phyloP scores from a whole-genome alignment of 2,329 filamentous ascomycete species.

The Nemania sp. region DNA sequence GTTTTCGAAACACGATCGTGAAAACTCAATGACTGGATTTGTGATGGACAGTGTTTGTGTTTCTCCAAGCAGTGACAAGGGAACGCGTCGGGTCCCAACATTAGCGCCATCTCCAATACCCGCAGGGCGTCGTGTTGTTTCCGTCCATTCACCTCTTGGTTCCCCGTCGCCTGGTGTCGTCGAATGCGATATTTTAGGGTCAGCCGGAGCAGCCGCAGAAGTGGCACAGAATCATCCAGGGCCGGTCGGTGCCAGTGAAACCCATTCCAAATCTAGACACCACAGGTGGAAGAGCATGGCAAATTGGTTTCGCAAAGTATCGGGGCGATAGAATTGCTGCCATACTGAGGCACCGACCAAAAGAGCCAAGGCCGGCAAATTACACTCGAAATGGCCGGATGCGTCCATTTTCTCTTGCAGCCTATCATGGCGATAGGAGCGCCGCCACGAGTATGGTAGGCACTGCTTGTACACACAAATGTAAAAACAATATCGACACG shows the following conservation, averaged over 20 bases:
- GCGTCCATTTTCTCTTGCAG: not conserved
- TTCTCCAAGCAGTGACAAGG: conserved; percentile 9
- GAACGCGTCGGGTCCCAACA: conserved; percentile 13
- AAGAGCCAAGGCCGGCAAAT: not conserved
- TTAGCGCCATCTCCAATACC: conserved; percentile 30
- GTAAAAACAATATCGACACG: conserved; percentile 16
- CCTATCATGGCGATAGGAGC: not conserved
- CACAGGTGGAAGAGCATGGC: conserved; percentile 40
- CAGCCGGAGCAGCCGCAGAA: not conserved
- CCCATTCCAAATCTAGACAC: conserved; percentile 23
- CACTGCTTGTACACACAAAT: conserved; percentile 5
- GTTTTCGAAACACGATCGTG: conserved; percentile 26
- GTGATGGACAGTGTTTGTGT: conserved; percentile 16
- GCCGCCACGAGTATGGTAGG: not conserved
- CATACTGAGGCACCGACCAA: conserved; percentile 2
- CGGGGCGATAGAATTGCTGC: conserved; percentile 38
- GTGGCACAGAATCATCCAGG: not conserved
- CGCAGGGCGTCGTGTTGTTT: conserved; percentile 29
- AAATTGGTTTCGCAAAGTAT: conserved; percentile 42
- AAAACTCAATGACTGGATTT: conserved; percentile 29
- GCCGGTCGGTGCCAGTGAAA: not conserved
- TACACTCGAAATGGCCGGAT: not conserved
- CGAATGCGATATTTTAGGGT: not conserved
- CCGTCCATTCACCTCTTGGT: conserved; percentile 30
- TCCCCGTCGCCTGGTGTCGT: conserved; percentile 17